These are phyloP conservation scores for Leucosporidium scottii DNA, from an alignment of 768 basidiomycete genomes.

Conservation along the genomic window DNA sequence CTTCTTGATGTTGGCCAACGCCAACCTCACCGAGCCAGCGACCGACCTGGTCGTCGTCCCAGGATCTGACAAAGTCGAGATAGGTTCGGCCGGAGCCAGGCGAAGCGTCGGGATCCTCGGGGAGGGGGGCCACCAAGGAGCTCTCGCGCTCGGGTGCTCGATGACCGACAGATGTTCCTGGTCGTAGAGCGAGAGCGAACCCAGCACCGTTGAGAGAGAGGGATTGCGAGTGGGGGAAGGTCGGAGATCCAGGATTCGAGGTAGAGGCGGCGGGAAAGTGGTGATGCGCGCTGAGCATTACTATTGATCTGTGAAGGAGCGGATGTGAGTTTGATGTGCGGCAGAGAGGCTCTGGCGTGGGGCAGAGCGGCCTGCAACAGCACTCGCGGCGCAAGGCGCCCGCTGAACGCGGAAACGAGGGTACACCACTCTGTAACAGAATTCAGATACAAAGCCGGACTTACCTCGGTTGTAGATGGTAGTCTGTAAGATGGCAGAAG, in stretches of 20 bases:
- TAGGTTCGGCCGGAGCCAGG: constrained; percentile 25
- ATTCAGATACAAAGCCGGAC: too few species aligned
- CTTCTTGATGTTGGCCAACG: constrained; percentile 49
- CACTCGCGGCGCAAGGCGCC: too few species aligned
- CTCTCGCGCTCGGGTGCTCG: background rate
- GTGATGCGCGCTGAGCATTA: constrained; percentile 5
- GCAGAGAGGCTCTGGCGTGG: too few species aligned
- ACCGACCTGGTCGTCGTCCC: constrained; percentile 46
- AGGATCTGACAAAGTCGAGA: constrained; percentile 38
- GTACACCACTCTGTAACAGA: too few species aligned
- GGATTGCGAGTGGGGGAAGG: constrained; percentile 14
- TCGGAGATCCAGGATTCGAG: constrained; percentile 3
- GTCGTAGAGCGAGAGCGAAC: constrained; percentile 12
- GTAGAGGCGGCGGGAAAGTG: constrained; percentile 1
- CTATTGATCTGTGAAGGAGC: background rate
- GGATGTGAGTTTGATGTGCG: too few species aligned
- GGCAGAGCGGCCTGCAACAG: too few species aligned
- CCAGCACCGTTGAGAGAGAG: constrained; percentile 16
- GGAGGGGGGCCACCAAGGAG: background rate
- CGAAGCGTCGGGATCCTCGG: background rate
- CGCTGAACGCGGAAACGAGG: too few species aligned
- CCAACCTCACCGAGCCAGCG: constrained; percentile 61
- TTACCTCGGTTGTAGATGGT: too few species aligned
- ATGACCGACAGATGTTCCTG: constrained; percentile 7
- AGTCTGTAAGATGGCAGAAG: too few species aligned